These are phyloP conservation scores for Nemania sp. DNA, from an alignment of 2,329 filamentous ascomycete genomes.

Conservation along the genomic window DNA sequence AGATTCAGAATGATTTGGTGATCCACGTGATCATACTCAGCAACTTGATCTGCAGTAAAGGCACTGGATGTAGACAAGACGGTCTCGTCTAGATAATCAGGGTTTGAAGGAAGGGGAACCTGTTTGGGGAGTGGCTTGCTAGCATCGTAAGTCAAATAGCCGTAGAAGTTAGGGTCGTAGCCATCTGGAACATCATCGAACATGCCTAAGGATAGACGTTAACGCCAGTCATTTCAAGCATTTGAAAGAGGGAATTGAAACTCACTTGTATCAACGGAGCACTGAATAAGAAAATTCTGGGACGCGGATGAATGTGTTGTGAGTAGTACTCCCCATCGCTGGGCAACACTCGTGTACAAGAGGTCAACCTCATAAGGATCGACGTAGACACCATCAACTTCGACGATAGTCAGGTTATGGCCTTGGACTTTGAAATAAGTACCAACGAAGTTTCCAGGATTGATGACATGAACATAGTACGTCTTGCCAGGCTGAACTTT, in stretches of 20 bases:
- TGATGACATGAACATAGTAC: slow-evolving; percentile 18
- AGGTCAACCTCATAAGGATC: slow-evolving; percentile 17
- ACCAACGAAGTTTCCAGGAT: slow-evolving; percentile 21
- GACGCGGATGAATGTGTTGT: slow-evolving; percentile 4
- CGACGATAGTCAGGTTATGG: slow-evolving; percentile 20
- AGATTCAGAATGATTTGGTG: slow-evolving; percentile 14
- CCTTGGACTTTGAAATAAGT: slow-evolving; percentile 14
- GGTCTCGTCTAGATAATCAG: slow-evolving; percentile 9
- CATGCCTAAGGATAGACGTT: slow-evolving; percentile 17
- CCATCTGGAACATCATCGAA: slow-evolving; percentile 20
- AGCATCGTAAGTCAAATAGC: slow-evolving; percentile 17
- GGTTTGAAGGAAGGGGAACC: slow-evolving; percentile 7
- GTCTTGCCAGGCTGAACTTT: slow-evolving; percentile 19
- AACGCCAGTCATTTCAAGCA: too few relatives aligned
- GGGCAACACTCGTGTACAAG: slow-evolving; percentile 20
- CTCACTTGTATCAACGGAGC: slow-evolving; percentile 21
- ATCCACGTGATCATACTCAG: slow-evolving; percentile 13
- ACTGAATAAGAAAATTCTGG: slow-evolving; percentile 17
- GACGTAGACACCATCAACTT: slow-evolving; percentile 22
- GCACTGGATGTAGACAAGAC: slow-evolving; percentile 11
- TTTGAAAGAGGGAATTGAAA: background rate
- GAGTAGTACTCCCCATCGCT: slow-evolving; percentile 17
- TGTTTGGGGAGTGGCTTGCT: slow-evolving; percentile 16
- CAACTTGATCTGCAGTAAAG: slow-evolving; percentile 13
- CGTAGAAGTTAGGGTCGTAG: slow-evolving; percentile 22